phyloP scores from a whole-genome alignment of 495 filamentous ascomycete genomes.

The Amphirosellinia nigrospora region DNA sequence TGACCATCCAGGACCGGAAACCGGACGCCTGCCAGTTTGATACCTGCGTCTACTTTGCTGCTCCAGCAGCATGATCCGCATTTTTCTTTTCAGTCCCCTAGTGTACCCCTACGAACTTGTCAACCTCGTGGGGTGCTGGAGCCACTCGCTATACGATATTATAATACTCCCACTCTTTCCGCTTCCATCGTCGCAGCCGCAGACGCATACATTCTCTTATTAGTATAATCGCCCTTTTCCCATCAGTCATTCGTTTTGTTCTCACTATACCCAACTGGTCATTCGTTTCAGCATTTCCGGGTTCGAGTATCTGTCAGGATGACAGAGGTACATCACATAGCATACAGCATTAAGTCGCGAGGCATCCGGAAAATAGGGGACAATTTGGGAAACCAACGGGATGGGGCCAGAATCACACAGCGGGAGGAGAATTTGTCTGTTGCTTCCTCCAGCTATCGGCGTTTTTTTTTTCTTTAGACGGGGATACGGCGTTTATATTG shows the following conservation, averaged over 20 bases:
- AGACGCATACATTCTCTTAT: constrained; percentile 15
- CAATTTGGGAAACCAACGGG: background rate
- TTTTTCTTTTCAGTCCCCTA: background rate
- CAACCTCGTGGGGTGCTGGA: background rate
- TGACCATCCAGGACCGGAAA: background rate
- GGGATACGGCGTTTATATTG: constrained; percentile 8
- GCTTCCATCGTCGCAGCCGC: background rate
- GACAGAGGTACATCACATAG: constrained; percentile 6
- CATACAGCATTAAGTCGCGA: constrained; percentile 19
- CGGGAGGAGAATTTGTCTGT: background rate
- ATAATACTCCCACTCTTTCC: constrained; percentile 15
- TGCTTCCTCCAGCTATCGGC: constrained; percentile 7
- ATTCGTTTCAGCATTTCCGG: constrained; percentile 15
- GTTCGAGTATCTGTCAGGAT: background rate
- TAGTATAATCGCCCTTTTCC: constrained; percentile 9
- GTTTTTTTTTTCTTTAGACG: constrained; percentile 16
- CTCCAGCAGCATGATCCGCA: background rate
- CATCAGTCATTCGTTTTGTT: constrained; percentile 16
- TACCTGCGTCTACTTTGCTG: background rate
- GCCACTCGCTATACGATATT: constrained; percentile 7
- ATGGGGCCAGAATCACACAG: background rate
- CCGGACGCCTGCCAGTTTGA: background rate
- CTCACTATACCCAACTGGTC: constrained; percentile 17
- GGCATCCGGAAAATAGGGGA: background rate
- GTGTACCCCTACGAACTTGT: background rate